Percentiles rank a stretch among this genome's conserved stretches.
phyloP scores from a whole-genome alignment of 257 asterid species.

The Solanum bukasovii region DNA sequence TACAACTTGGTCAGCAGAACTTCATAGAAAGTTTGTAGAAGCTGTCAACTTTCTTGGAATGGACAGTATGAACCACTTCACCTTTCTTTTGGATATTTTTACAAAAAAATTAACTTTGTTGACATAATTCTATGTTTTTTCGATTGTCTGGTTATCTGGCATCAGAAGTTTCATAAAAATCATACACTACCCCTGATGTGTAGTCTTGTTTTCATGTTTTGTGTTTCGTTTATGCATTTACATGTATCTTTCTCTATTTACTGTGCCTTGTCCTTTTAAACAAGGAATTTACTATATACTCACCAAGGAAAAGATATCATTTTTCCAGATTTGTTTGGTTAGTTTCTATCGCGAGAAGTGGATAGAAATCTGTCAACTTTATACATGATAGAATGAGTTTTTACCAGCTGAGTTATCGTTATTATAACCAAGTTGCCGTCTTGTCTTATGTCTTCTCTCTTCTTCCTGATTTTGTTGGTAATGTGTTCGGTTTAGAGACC shows the following conservation, averaged over 20 bases:
- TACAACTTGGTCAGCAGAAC: constrained; percentile 89
- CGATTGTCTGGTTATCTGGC: background rate
- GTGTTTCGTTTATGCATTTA: background rate
- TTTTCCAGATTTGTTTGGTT: background rate
- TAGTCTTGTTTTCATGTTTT: background rate
- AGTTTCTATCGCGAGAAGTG: background rate
- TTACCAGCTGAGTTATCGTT: background rate
- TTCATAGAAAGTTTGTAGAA: constrained; percentile 78
- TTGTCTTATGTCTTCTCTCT: background rate
- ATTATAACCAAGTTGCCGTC: background rate
- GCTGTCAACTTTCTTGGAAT: constrained; percentile 84
- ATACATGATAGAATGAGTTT: background rate
- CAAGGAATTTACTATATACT: too few species aligned
- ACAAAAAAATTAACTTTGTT: background rate
- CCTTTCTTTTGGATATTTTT: background rate
- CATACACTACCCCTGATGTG: background rate
- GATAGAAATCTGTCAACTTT: background rate
- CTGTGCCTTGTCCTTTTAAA: too few species aligned
- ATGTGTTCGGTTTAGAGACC: background rate
- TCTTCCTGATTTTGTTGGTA: background rate
- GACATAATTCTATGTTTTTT: background rate
- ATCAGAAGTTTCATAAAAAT: background rate
- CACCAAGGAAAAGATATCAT: too few species aligned
- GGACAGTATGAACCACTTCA: constrained; percentile 52
- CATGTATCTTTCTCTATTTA: background rate